Evolutionary conservation across 78 protist species (phyloP).

Genomic region (Parvularia atlantis): DNA sequence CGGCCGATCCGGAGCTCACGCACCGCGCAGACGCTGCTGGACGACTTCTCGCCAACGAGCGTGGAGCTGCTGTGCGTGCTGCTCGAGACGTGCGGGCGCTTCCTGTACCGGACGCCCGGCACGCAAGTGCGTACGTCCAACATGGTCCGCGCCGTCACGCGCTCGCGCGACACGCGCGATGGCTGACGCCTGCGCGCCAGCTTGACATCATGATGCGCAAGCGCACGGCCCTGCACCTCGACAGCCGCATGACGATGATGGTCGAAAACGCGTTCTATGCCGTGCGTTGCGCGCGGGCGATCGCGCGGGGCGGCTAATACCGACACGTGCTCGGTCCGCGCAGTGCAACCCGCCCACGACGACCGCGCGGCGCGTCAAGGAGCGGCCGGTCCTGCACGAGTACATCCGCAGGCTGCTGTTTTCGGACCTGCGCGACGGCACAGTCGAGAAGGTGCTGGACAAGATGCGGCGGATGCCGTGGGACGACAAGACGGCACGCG

Average conservation of each 20-base stretch:
- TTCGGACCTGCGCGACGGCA: conserved; percentile 1
- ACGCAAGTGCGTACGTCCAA: conserved; percentile 42
- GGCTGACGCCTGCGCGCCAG: conserved; percentile 6
- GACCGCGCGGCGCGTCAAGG: conserved; percentile 5
- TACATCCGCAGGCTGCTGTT: conserved; percentile 27
- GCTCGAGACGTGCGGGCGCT: conserved; percentile 56
- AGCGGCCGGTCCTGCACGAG: conserved; percentile 18
- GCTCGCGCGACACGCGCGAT: neutral
- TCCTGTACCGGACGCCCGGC: conserved; percentile 33
- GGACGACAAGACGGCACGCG: conserved; percentile 4
- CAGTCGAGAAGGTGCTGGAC: conserved; percentile 15
- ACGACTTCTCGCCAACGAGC: conserved; percentile 46
- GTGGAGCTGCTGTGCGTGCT: conserved; percentile 39
- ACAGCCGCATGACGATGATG: conserved; percentile 22
- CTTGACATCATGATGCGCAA: conserved; percentile 24
- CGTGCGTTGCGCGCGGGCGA: conserved; percentile 29
- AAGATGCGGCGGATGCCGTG: conserved; percentile 33
- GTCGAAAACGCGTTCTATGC: conserved; percentile 25
- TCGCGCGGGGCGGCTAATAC: neutral
- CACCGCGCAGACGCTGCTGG: conserved; percentile 37
- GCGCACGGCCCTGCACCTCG: conserved; percentile 36
- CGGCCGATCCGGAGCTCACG: no score
- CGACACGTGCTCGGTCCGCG: neutral
- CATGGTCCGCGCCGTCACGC: conserved; percentile 10
- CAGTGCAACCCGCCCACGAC: neutral